phyloP scores from a whole-genome alignment of 257 asterid genomes.

The Linderniella brevidens region DNA sequence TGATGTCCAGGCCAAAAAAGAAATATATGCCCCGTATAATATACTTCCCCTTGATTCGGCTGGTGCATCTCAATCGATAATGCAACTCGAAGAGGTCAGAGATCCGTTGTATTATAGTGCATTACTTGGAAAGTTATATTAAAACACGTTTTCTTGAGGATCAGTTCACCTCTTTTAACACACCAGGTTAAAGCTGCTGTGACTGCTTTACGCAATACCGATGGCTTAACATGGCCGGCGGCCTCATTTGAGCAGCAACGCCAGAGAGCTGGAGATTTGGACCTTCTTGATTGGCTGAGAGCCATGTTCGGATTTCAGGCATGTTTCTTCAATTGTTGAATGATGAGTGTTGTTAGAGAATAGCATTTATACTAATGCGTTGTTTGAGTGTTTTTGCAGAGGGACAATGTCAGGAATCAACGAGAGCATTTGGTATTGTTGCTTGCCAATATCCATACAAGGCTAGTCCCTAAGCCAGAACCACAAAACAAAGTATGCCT shows the following conservation, averaged over 20 bases:
- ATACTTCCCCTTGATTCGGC: constrained; percentile 95
- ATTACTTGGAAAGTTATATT: too few relatives aligned
- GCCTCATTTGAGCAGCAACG: constrained; percentile 67
- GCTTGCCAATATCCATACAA: constrained; percentile 76
- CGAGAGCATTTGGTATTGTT: constrained; percentile 81
- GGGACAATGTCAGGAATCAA: constrained; percentile 89
- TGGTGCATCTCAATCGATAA: constrained; percentile 80
- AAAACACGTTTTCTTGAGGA: too few relatives aligned
- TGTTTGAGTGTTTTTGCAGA: constrained; percentile 33
- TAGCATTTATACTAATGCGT: constrained; percentile 10
- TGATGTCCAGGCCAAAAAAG: constrained; percentile 92
- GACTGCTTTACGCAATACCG: constrained; percentile 49
- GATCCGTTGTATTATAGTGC: background rate
- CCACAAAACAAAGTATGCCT: constrained; percentile 56
- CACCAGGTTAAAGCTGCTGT: constrained; percentile 88
- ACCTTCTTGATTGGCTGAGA: constrained; percentile 94
- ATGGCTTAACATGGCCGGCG: constrained; percentile 70
- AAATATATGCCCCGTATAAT: constrained; percentile 80
- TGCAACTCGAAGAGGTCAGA: constrained; percentile 96
- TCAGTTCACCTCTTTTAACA: background rate
- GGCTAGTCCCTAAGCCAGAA: constrained; percentile 86
- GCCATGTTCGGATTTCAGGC: constrained; percentile 99
- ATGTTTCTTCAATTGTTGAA: constrained; percentile 19
- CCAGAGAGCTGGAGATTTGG: constrained; percentile 73
- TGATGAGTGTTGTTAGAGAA: constrained; percentile 10